A percentile compares a stretch with the other conserved stretches of the same genome.
These are phyloP conservation scores for Coemansia sp. DNA, from an alignment of 192 early-diverging fungal genomes.

Conservation along the genomic window DNA sequence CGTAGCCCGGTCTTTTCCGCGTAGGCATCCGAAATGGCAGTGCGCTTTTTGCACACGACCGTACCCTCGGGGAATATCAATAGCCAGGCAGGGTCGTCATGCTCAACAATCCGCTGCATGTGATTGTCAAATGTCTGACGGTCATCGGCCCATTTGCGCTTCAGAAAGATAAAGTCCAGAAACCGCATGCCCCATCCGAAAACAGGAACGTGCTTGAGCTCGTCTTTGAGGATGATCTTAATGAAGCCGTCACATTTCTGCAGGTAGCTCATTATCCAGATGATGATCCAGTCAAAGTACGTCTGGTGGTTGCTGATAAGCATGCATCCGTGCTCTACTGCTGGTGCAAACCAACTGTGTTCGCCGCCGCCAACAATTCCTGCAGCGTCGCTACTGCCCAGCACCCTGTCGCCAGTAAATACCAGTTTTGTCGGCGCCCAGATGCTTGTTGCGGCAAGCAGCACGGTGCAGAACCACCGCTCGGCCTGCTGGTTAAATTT, in stretches of 20 bases:
- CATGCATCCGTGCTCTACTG: constrained; percentile 46
- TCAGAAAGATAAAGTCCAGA: constrained; percentile 93
- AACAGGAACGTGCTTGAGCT: constrained; percentile 79
- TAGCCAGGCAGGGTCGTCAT: constrained; percentile 79
- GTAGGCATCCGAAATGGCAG: constrained; percentile 65
- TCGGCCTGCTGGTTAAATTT: constrained; percentile 55
- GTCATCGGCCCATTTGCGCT: constrained; percentile 82
- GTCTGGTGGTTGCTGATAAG: constrained; percentile 53
- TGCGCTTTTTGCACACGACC: constrained; percentile 75
- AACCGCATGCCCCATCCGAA: constrained; percentile 89
- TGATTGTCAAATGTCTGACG: constrained; percentile 61
- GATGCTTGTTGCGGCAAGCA: constrained; percentile 37
- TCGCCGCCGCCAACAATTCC: constrained; percentile 15
- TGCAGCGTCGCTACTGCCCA: constrained; percentile 34
- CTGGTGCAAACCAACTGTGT: constrained; percentile 38
- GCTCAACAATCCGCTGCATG: constrained; percentile 56
- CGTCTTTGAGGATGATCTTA: constrained; percentile 89
- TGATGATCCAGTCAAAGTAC: constrained; percentile 57
- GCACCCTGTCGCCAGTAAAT: constrained; percentile 47
- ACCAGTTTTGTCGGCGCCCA: constrained; percentile 55
- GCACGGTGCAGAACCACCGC: constrained; percentile 48
- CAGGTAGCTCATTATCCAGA: constrained; percentile 62
- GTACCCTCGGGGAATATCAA: constrained; percentile 97
- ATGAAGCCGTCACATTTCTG: constrained; percentile 74
- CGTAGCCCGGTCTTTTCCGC: constrained; percentile 64